These are phyloP conservation scores for Phellopilus nigrolimitatus DNA, from an alignment of 1,284 basidiomycete genomes.

Conservation along the genomic window DNA sequence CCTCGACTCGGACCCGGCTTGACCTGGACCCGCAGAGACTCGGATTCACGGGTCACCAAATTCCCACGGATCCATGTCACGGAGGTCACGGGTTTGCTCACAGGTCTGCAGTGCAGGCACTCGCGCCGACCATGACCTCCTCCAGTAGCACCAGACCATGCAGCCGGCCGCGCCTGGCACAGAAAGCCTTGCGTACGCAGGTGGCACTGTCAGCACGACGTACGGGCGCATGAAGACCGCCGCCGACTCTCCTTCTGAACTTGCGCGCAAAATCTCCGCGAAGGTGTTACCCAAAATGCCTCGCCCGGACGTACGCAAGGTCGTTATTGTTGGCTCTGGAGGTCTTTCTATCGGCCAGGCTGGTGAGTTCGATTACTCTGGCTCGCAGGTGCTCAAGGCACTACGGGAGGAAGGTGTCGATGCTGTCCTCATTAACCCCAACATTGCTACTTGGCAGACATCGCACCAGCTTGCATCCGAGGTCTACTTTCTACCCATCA, in stretches of 20 bases:
- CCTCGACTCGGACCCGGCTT: too few species aligned
- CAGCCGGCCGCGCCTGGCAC: too few species aligned
- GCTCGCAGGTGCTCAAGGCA: conserved; percentile 98
- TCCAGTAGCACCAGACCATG: too few species aligned
- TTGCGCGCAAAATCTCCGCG: conserved; percentile 87
- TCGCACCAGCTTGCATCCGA: conserved; percentile 95
- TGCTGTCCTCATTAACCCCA: conserved; percentile 95
- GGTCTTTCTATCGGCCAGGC: conserved; percentile 98
- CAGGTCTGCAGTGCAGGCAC: too few species aligned
- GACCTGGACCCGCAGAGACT: too few species aligned
- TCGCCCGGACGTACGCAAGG: conserved; percentile 89
- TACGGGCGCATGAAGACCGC: too few species aligned
- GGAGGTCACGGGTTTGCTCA: too few species aligned
- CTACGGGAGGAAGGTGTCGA: conserved; percentile 94
- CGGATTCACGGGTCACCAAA: too few species aligned
- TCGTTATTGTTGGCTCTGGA: conserved; percentile 94
- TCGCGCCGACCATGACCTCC: too few species aligned
- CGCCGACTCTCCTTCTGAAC: conserved; percentile 88
- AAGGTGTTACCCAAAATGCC: conserved; percentile 85
- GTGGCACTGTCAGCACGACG: too few species aligned
- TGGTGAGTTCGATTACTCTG: conserved; percentile 99
- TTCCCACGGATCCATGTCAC: too few species aligned
- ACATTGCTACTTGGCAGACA: conserved; percentile 96
- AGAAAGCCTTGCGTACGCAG: too few species aligned
- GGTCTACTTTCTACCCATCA: conserved; percentile 97